Evolutionary conservation across 2,329 filamentous ascomycete genomes (phyloP).

Genomic region (Arthrinium phaeospermum): DNA sequence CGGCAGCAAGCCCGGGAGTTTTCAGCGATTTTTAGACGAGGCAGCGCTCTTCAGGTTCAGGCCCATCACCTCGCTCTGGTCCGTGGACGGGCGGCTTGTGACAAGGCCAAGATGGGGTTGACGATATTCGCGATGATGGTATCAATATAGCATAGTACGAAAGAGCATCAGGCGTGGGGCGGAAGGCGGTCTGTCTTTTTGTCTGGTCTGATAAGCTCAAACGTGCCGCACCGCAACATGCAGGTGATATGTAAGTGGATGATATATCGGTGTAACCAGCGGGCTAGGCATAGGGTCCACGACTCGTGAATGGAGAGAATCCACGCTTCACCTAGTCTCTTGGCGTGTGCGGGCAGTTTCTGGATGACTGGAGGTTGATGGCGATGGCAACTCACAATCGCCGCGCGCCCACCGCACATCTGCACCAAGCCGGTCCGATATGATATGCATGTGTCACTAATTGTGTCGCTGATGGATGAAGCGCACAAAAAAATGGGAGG

Average conservation of each 20-base stretch:
- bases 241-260: constrained; percentile 4
- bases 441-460: constrained; percentile 8
- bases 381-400: neutral
- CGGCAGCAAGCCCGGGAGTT: neutral
- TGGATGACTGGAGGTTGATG: constrained; percentile 9
- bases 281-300: constrained; percentile 2
- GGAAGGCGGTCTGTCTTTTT: constrained; percentile 9
- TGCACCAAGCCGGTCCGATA: constrained; percentile 13
- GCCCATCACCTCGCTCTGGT: neutral
- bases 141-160: neutral
- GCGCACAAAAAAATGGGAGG: neutral
- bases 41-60: neutral
- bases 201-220: constrained; percentile 17
- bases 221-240: constrained; percentile 13
- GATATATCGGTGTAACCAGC: constrained; percentile 4
- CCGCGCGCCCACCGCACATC: neutral
- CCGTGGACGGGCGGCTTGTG: neutral
- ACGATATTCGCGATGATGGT: neutral
- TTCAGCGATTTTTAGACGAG: neutral
- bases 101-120: neutral
- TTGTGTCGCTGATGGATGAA: neutral
- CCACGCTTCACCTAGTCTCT: constrained; percentile 15
- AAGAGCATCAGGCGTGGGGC: neutral
- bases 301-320: constrained; percentile 12
- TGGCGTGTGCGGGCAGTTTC: constrained; percentile 15